A percentile compares a stretch with the other conserved stretches of the same genome.
Evolutionary conservation across 164 flowering plant species (phyloP).

Genomic region (Cinnamomum micranthum): DNA sequence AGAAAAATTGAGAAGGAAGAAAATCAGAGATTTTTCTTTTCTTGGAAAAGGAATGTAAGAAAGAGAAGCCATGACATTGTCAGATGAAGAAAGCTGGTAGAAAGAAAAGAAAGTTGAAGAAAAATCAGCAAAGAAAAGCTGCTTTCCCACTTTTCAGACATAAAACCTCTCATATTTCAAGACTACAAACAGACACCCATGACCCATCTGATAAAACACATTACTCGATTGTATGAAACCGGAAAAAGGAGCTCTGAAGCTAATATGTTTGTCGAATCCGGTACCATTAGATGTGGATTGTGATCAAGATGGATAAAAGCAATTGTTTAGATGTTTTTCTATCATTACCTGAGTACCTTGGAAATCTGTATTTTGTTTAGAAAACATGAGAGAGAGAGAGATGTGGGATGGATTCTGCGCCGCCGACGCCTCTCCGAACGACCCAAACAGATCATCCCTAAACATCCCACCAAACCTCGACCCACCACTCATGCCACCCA

Average conservation of each 20-base stretch:
- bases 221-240: not conserved
- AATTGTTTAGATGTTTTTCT: not conserved
- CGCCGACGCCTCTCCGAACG: constrained; percentile 20
- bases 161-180: not conserved
- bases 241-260: not conserved
- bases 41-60: not conserved
- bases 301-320: not conserved
- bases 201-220: not conserved
- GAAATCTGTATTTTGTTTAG: constrained; percentile 40
- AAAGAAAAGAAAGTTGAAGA: not conserved
- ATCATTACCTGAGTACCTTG: constrained; percentile 35
- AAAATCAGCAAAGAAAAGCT: not conserved
- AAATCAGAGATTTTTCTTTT: not conserved
- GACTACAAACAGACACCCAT: not conserved
- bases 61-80: not conserved
- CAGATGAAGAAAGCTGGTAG: not conserved
- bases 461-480: constrained; percentile 35
- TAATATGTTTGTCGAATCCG: not conserved
- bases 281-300: not conserved
- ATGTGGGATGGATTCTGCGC: not conserved
- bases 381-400: not conserved
- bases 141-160: too few relatives aligned
- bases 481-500: constrained; percentile 25
- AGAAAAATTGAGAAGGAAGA: not conserved
- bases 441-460: constrained; percentile 47